Conservation (phyloP, 352 stramenopile genomes). For the Phytopythium ostracodes region DNA sequence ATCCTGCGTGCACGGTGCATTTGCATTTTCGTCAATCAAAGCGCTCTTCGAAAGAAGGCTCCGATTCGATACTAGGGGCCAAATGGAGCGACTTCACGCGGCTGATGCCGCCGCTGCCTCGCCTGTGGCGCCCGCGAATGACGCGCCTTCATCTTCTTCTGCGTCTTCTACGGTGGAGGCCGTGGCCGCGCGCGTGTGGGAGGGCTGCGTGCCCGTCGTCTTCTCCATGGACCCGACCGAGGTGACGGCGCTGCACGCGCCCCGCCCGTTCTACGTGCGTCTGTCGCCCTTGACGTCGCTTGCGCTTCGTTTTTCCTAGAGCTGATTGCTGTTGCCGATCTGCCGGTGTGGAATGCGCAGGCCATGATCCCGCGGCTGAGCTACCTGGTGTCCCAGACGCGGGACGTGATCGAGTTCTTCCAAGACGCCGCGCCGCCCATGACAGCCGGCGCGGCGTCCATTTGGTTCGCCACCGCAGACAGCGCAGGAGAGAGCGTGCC, state of each 20-base stretch:
- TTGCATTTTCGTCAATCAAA: background rate
- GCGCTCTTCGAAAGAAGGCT: too few relatives aligned
- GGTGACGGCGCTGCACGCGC: slow-evolving; percentile 76
- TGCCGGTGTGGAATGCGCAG: slow-evolving; percentile 18
- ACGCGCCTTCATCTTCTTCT: background rate
- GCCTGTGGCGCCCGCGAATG: background rate
- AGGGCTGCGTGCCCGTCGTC: slow-evolving; percentile 60
- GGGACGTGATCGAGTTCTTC: slow-evolving; percentile 77
- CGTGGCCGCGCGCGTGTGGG: slow-evolving; percentile 47
- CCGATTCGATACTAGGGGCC: too few relatives aligned
- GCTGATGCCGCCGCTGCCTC: background rate
- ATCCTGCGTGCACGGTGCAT: background rate
- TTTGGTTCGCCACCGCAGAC: slow-evolving; percentile 67
- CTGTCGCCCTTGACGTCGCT: background rate
- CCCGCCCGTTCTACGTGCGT: slow-evolving; percentile 76
- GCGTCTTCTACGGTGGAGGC: background rate
- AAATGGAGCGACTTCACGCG: background rate
- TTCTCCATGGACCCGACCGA: slow-evolving; percentile 73
- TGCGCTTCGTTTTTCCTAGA: background rate
- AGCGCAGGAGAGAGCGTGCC: slow-evolving; percentile 21
- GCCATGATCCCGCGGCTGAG: slow-evolving; percentile 82
- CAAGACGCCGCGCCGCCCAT: slow-evolving; percentile 65
- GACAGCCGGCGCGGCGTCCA: slow-evolving; percentile 37
- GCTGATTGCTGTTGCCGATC: background rate
- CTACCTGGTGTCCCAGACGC: slow-evolving; percentile 71